phyloP scores from a whole-genome alignment of 305 asterid species.

The Coffea humblotiana region DNA sequence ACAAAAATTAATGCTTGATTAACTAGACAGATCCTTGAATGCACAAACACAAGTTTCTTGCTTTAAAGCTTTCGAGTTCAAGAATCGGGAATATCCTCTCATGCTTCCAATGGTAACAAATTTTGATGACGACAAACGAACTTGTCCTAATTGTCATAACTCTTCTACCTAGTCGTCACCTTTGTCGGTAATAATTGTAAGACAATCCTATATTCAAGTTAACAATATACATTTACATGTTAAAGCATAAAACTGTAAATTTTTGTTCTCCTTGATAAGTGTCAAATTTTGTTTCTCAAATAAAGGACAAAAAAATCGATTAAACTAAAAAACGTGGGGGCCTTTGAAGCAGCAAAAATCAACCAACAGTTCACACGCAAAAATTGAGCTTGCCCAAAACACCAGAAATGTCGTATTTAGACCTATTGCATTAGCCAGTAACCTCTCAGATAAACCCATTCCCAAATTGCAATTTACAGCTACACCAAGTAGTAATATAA shows the following conservation, averaged over 20 bases:
- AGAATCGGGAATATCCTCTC: background rate
- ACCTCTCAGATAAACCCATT: background rate
- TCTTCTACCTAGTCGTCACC: no score
- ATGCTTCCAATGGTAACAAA: background rate
- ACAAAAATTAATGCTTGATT: background rate
- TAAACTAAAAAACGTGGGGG: no score
- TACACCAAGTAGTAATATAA: background rate
- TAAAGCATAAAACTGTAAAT: no score
- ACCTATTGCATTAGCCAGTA: background rate
- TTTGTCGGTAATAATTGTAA: no score
- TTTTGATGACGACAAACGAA: background rate
- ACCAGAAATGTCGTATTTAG: background rate
- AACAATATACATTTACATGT: no score
- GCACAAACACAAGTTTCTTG: background rate
- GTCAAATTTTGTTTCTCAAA: no score
- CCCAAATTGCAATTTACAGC: background rate
- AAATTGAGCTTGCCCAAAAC: background rate
- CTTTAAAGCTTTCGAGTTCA: constrained; percentile 3
- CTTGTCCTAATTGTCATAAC: no score
- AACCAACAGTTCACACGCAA: background rate
- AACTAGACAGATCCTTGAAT: background rate
- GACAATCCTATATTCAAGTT: no score
- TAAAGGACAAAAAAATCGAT: no score
- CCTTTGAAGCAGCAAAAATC: no score
- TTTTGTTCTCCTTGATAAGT: no score